These are phyloP conservation scores for Ogataea hybrid DNA, from an alignment of 1,139 yeast genomes.

Conservation along the genomic window DNA sequence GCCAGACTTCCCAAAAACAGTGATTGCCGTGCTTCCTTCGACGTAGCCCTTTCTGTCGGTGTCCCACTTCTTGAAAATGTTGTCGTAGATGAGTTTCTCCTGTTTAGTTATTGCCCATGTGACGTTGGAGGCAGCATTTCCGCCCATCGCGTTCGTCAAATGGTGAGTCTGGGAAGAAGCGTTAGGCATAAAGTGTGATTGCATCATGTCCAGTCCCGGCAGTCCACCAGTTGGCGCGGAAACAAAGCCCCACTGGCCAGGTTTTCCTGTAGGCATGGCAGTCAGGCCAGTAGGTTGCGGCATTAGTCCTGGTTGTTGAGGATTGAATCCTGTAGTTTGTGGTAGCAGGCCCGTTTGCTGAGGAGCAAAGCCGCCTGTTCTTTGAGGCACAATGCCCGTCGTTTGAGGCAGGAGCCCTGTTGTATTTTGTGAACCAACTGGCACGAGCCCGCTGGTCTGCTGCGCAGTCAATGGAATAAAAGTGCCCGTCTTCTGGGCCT, in stretches of 20 bases:
- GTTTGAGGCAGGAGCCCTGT: constrained; percentile 31
- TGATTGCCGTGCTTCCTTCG: constrained; percentile 80
- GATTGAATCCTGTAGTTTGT: constrained; percentile 31
- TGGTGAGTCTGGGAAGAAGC: constrained; percentile 38
- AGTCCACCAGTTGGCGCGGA: constrained; percentile 71
- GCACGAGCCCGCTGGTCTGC: constrained; percentile 36
- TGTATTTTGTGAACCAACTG: constrained; percentile 33
- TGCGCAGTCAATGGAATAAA: constrained; percentile 28
- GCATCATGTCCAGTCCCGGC: constrained; percentile 75
- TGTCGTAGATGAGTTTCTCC: constrained; percentile 84
- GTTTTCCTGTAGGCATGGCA: constrained; percentile 65
- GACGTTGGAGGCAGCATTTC: constrained; percentile 47
- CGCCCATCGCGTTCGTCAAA: constrained; percentile 53
- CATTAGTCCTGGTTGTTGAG: constrained; percentile 39
- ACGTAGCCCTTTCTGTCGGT: constrained; percentile 62
- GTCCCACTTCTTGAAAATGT: constrained; percentile 88
- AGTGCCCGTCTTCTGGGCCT: constrained; percentile 39
- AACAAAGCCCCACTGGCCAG: constrained; percentile 83
- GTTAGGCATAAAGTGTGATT: constrained; percentile 72
- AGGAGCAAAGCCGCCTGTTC: constrained; percentile 33
- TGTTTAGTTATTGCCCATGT: constrained; percentile 80
- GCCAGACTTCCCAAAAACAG: constrained; percentile 88
- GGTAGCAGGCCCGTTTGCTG: constrained; percentile 36
- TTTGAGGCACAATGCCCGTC: constrained; percentile 31
- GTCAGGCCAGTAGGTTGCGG: constrained; percentile 46